These are phyloP conservation scores for Begonia loranthoides DNA, from an alignment of 306 rosid species.

Conservation along the genomic window DNA sequence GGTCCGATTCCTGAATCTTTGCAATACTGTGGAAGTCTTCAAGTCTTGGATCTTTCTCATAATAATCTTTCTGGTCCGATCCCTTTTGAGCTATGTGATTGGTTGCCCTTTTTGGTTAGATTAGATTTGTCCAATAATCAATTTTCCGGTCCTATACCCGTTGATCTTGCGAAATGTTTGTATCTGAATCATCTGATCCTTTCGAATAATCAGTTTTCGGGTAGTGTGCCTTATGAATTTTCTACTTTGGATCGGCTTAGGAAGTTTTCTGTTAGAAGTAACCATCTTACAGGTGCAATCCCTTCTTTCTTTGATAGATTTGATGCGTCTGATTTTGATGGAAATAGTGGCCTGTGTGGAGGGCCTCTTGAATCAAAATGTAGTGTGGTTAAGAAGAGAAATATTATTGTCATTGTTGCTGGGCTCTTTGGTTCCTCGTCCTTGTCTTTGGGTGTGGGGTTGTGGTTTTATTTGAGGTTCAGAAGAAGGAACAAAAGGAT, in stretches of 20 bases:
- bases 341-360: conserved; percentile 61
- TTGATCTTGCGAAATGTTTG: conserved; percentile 28
- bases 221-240: conserved; percentile 41
- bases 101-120: conserved; percentile 50
- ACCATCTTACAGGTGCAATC: conserved; percentile 37
- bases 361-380: conserved; percentile 57
- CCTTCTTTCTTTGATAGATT: conserved; percentile 21
- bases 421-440: conserved; percentile 73
- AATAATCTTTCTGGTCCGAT: conserved; percentile 33
- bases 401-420: conserved; percentile 61
- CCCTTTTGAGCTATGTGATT: conserved; percentile 38
- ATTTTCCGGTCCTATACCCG: conserved; percentile 38
- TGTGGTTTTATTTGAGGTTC: conserved; percentile 57
- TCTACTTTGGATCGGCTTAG: conserved; percentile 35
- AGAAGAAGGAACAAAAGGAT: conserved; percentile 21
- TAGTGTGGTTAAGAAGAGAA: conserved; percentile 62
- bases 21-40: conserved; percentile 39
- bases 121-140: conserved; percentile 45
- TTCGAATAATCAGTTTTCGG: conserved; percentile 33
- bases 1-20: conserved; percentile 42
- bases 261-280: conserved; percentile 42
- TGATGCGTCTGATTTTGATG: conserved; percentile 27
- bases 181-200: conserved; percentile 38
- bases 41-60: conserved; percentile 41
- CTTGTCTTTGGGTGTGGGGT: conserved; percentile 46